Base-by-base conservation (phyloP, 148 eudicot genomes). In the Fagopyrum tataricum region DNA sequence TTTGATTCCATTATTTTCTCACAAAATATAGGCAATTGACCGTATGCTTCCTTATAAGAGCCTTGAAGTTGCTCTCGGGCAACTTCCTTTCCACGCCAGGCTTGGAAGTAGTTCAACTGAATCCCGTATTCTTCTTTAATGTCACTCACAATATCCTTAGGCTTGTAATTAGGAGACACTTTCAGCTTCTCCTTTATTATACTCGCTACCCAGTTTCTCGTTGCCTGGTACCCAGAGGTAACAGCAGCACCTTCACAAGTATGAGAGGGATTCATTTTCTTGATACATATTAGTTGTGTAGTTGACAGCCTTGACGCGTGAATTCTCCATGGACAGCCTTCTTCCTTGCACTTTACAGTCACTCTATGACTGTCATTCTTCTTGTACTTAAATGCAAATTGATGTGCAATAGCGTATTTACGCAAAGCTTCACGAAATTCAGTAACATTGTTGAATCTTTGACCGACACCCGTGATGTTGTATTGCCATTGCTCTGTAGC, bases 41-140 rank as follows among this genome's bases (percentile, higher is more conserved):
- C 83, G 79, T 94, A 94, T 37, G 98, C 98, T 81, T 91, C 97
- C 73, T 85, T 94, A 76, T 89, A 94, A n/a, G 98, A 94, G 72
- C 98, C 98, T 81, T 91, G 98, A 73, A 94, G 90, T 76, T 94
- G 98, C 79, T 94, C 98, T 78, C 87, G 91, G 55, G 97, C 98
- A 76, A 94, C 88, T 83, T 94, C 98, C 81, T 94, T 91, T 49
- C 98, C 98, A 8, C 97, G 87, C 98, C 98, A 94, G 42, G 98
- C 98, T 79, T 94, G 97, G 73, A 88, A 89, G 78, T 94, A 94
- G 81, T 94, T 91, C 41, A 94, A 67, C 55, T 94, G 91, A 79
- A 94, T 81, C 48, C 98, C 98, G 78, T 89, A 94, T 77, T 91
- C 97, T 76, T 89, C 77, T 71, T 94, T 91, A 61, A 94, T 85